Conservation (phyloP, 768 basidiomycete genomes). For the Pulveroboletus frians region DNA sequence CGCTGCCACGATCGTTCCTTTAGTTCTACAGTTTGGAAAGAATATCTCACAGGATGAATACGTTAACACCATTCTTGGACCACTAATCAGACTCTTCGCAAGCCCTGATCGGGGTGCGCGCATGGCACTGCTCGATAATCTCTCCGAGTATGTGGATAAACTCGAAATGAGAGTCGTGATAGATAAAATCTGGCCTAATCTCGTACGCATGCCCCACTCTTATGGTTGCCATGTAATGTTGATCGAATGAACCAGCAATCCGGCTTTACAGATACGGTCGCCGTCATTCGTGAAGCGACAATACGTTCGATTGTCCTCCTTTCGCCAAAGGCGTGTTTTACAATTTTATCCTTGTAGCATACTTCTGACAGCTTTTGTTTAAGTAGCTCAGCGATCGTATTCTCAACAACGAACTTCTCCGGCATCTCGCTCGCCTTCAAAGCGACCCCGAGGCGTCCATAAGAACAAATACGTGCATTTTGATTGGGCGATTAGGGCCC, state of each 20-base stretch:
- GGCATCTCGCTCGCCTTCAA: slow-evolving; percentile 89
- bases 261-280: slow-evolving; percentile 92
- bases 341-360: background rate
- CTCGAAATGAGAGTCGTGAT: slow-evolving; percentile 80
- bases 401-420: slow-evolving; percentile 93
- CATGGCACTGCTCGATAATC: slow-evolving; percentile 87
- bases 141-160: slow-evolving; percentile 80
- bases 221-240: background rate
- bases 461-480: slow-evolving; percentile 94
- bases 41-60: slow-evolving; percentile 71
- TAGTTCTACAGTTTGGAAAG: slow-evolving; percentile 77
- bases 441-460: slow-evolving; percentile 91
- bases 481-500: slow-evolving; percentile 87
- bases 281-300: slow-evolving; percentile 91
- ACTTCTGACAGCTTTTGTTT: slow-evolving; percentile 1
- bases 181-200: slow-evolving; percentile 89
- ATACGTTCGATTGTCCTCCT: slow-evolving; percentile 81
- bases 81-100: slow-evolving; percentile 78
- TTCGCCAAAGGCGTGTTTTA: slow-evolving; percentile 64
- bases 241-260: slow-evolving; percentile 59
- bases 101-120: slow-evolving; percentile 91
- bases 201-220: slow-evolving; percentile 43
- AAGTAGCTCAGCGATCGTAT: slow-evolving; percentile 80
- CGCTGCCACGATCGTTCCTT: slow-evolving; percentile 72
- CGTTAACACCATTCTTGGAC: slow-evolving; percentile 57